These are phyloP conservation scores for Phaeotremella fagi DNA, from an alignment of 768 basidiomycete species.

Conservation along the genomic window DNA sequence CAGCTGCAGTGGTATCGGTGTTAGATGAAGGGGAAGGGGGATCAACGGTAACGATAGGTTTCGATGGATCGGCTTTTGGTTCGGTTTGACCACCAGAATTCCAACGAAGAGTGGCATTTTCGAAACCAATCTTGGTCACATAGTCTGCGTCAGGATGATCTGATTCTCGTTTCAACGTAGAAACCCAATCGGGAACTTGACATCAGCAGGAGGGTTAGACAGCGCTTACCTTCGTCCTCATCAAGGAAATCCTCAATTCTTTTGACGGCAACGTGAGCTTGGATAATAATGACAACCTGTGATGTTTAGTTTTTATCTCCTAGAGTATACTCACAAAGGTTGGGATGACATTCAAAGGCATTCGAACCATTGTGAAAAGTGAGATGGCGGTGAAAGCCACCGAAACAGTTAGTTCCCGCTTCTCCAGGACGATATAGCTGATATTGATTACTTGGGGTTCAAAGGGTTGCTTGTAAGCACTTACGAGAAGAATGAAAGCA, in stretches of 20 bases:
- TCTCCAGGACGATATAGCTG: slow-evolving; percentile 68
- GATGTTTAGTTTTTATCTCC: background rate
- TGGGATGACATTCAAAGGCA: slow-evolving; percentile 73
- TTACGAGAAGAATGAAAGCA: slow-evolving; percentile 65
- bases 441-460: slow-evolving; percentile 68
- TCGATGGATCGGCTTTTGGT: slow-evolving; percentile 10
- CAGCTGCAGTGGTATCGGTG: slow-evolving; percentile 17
- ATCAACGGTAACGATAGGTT: background rate
- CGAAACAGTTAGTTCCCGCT: slow-evolving; percentile 68
- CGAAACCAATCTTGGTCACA: slow-evolving; percentile 54
- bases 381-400: slow-evolving; percentile 85
- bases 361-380: slow-evolving; percentile 71
- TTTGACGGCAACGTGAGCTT: slow-evolving; percentile 63
- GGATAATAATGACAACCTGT: slow-evolving; percentile 60
- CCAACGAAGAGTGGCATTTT: slow-evolving; percentile 62
- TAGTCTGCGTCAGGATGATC: slow-evolving; percentile 40
- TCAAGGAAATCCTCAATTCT: slow-evolving; percentile 65
- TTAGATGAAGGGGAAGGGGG: slow-evolving; percentile 1
- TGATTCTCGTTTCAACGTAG: slow-evolving; percentile 55
- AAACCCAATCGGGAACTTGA: slow-evolving; percentile 60
- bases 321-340: slow-evolving; percentile 36
- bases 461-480: slow-evolving; percentile 58
- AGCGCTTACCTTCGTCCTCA: slow-evolving; percentile 61
- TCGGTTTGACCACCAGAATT: slow-evolving; percentile 54
- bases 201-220: background rate